Conservation (phyloP, 176 grass and related monocot species). For the Themeda triandra region DNA sequence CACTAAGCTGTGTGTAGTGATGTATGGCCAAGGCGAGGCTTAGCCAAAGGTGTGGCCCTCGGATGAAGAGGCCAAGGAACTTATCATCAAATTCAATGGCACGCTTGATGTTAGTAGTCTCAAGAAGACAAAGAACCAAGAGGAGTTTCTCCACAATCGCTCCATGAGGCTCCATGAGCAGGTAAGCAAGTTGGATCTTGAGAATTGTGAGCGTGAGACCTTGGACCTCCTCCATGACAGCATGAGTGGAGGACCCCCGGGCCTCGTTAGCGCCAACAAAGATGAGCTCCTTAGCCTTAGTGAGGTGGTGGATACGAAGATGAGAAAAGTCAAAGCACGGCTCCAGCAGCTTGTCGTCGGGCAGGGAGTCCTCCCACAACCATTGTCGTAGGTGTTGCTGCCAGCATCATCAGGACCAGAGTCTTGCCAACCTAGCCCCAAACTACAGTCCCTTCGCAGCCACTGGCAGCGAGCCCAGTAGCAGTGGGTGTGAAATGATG, state of each 20-base stretch:
- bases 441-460: too few species aligned
- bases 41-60: constrained; percentile 32
- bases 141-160: constrained; percentile 26
- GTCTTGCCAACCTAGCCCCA: too few species aligned
- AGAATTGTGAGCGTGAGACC: neutral
- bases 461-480: too few species aligned
- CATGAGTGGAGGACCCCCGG: neutral
- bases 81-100: constrained; percentile 2
- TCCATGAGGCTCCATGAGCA: constrained; percentile 10
- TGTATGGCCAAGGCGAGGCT: constrained; percentile 14
- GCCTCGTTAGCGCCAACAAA: neutral
- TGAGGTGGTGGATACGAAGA: neutral
- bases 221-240: constrained; percentile 13
- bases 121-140: constrained; percentile 33
- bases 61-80: neutral
- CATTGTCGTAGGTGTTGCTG: too few species aligned
- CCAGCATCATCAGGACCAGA: neutral
- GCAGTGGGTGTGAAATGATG: too few species aligned
- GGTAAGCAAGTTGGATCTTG: neutral
- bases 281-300: constrained; percentile 18
- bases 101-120: constrained; percentile 31
- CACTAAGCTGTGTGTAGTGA: constrained; percentile 10
- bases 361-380: neutral
- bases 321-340: neutral
- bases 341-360: neutral